Base-by-base conservation (phyloP, 345 rosid species). In the Heritiera littoralis region DNA sequence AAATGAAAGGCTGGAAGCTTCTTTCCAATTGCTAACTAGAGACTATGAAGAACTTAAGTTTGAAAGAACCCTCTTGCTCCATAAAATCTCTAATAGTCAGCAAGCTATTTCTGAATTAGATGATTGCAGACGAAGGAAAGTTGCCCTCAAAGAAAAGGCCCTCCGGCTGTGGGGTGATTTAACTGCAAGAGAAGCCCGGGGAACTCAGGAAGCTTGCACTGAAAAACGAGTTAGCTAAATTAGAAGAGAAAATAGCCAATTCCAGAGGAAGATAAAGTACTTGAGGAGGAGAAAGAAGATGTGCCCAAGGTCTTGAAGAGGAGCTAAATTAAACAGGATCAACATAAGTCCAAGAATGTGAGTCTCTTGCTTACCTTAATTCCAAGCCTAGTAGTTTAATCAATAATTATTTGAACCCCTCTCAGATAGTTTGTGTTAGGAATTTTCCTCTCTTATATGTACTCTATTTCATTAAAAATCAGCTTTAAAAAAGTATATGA, bases 151-250 rank as follows among this genome's bases (percentile, higher is more conserved):
- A 84, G 93, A 91, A 84, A 89, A 88, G 82, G 84, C 90, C 78
- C 79, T 90, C 40, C 81, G 93, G 78, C 86, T 91, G 66, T 85
- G 86, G 80, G 92, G 93, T 35, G 93, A 91, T 83, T 83, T 91
- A 86, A 85, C 89, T 38, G 93, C 93, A 75, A 86, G 81, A 84
- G 92, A 88, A 82, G 92, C 92, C 80, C 11, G 83, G 77, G 88
- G 84, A 38, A 78, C 82, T 45, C 89, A 87, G 78, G 90, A 88
- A 65, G 90, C 89, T n/a, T 49, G 83, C 84, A 66, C 81, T 89
- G 60, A 90, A 86, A 75, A 90, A 86, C 48, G 92, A 90, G 87
- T 85, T 91, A 71, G 86, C 93, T 15, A 85, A 78, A 78, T 83
- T 28, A 88, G 85, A 83, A 90, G 88, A 78, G 83, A 82, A 74